phyloP scores from a whole-genome alignment of 345 rosid genomes.

The Pistacia atlantica region DNA sequence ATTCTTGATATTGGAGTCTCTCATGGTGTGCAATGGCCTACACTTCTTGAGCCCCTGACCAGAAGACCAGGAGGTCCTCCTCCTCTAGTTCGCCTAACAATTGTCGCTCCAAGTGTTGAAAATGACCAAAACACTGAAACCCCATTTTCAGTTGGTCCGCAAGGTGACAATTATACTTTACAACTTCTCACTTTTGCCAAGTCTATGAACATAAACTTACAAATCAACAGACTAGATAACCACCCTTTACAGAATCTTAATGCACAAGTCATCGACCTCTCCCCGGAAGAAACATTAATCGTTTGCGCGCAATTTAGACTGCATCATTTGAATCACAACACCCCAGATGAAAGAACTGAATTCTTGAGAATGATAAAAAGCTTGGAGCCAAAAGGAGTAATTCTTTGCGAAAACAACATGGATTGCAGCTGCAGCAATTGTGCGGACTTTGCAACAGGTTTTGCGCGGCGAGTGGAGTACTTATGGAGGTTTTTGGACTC shows the following conservation, averaged over 20 bases:
- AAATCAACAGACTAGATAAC: conserved; percentile 54
- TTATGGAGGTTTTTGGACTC: conserved; percentile 89
- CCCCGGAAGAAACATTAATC: conserved; percentile 58
- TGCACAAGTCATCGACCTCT: conserved; percentile 40
- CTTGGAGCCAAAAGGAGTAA: conserved; percentile 63
- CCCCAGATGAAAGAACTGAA: conserved; percentile 54
- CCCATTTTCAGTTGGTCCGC: conserved; percentile 77
- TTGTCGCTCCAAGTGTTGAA: conserved; percentile 41
- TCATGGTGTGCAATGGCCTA: conserved; percentile 97
- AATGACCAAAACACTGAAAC: conserved; percentile 39
- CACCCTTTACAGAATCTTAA: conserved; percentile 41
- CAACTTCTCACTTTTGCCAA: conserved; percentile 67
- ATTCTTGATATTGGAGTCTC: conserved; percentile 91
- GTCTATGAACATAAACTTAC: conserved; percentile 66
- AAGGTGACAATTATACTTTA: conserved; percentile 52
- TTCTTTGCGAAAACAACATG: conserved; percentile 66
- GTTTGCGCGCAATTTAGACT: conserved; percentile 80
- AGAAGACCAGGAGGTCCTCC: conserved; percentile 78
- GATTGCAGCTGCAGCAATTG: conserved; percentile 60
- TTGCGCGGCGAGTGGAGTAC: conserved; percentile 63
- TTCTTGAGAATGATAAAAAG: conserved; percentile 43
- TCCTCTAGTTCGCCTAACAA: conserved; percentile 59
- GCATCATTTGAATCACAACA: conserved; percentile 58
- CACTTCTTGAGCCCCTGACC: conserved; percentile 72
- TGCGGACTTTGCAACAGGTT: conserved; percentile 63